These are phyloP conservation scores for Venturia aucupariae DNA, from an alignment of 2,329 filamentous ascomycete genomes.

Conservation along the genomic window DNA sequence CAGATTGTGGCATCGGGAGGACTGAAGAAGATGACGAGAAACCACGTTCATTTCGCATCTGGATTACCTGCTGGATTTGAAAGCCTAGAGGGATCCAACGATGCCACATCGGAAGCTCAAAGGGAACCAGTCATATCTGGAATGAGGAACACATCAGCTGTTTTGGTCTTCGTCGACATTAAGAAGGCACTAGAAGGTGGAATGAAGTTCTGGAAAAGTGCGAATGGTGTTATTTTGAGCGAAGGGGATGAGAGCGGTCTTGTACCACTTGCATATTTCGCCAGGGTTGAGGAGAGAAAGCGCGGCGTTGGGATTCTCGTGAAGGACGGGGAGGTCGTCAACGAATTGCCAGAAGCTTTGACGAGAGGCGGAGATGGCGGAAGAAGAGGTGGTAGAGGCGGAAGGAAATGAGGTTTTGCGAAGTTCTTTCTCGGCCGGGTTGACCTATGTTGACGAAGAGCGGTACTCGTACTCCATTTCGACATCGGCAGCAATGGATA, in stretches of 20 bases:
- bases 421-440: not conserved
- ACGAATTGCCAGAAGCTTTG: slow-evolving; percentile 8
- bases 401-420: not conserved
- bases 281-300: slow-evolving; percentile 56
- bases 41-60: slow-evolving; percentile 82
- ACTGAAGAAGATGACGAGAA: slow-evolving; percentile 69
- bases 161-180: slow-evolving; percentile 67
- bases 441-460: not conserved
- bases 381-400: slow-evolving; percentile 4
- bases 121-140: slow-evolving; percentile 56
- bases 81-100: slow-evolving; percentile 18
- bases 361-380: slow-evolving; percentile 9
- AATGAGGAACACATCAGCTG: slow-evolving; percentile 58
- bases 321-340: slow-evolving; percentile 55
- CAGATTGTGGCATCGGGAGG: slow-evolving; percentile 68
- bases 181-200: slow-evolving; percentile 51
- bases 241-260: slow-evolving; percentile 48
- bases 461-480: too few relatives aligned
- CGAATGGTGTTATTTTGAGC: slow-evolving; percentile 40
- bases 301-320: slow-evolving; percentile 57
- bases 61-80: slow-evolving; percentile 50
- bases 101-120: not conserved
- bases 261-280: slow-evolving; percentile 59
- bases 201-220: slow-evolving; percentile 61
- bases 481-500: not conserved